These are phyloP conservation scores for Rhodamnia rubescens DNA, from an alignment of 345 rosid genomes.

Conservation along the genomic window DNA sequence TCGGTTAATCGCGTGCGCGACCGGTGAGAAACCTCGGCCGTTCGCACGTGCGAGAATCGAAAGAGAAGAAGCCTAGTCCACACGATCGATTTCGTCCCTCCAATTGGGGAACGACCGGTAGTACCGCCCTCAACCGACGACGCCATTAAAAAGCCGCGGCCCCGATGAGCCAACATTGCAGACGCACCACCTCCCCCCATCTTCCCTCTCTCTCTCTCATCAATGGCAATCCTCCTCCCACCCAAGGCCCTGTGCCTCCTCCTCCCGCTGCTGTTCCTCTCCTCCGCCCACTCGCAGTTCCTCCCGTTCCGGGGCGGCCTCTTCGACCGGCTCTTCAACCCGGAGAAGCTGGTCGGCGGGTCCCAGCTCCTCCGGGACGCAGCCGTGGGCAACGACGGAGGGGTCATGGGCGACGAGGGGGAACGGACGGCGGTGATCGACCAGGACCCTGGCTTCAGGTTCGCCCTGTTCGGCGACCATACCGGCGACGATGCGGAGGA, in stretches of 20 bases:
- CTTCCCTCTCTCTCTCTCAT: background rate
- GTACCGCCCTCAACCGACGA: background rate
- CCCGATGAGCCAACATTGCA: background rate
- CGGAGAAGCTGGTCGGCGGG: background rate
- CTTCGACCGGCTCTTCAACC: background rate
- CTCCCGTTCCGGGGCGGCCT: background rate
- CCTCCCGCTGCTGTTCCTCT: constrained; percentile 11
- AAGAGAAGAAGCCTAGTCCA: background rate
- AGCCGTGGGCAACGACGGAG: background rate
- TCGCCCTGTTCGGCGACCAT: background rate
- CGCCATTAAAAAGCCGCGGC: background rate
- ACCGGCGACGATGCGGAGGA: background rate
- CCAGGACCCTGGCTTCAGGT: background rate
- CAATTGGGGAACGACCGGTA: background rate
- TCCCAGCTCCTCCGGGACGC: background rate
- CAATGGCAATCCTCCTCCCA: background rate
- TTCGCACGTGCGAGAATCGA: background rate
- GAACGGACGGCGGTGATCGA: background rate
- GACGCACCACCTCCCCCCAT: background rate
- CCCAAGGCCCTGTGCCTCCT: background rate
- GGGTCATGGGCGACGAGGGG: background rate
- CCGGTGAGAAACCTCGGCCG: background rate
- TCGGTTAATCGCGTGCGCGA: background rate
- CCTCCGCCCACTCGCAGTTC: background rate
- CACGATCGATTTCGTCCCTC: background rate